A percentile compares a stretch with the other conserved stretches of the same genome.
Conservation (phyloP, 1,284 basidiomycete genomes). For the Sporisorium sorghi region DNA sequence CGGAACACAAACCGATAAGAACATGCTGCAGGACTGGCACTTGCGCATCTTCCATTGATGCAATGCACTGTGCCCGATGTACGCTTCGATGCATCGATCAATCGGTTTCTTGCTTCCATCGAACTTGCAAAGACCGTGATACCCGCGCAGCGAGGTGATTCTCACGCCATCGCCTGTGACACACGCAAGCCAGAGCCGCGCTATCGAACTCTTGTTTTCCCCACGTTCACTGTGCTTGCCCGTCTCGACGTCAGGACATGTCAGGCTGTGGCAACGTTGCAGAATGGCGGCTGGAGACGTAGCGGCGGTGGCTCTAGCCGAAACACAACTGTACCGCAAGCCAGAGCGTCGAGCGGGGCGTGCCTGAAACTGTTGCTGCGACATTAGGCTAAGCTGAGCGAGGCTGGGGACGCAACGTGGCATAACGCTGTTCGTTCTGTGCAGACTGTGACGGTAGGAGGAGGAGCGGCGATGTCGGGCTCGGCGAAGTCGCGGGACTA, state of each 20-base stretch:
- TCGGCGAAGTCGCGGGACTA: neutral
- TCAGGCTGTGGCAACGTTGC: neutral
- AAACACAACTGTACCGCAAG: neutral
- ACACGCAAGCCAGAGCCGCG: neutral
- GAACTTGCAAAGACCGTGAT: neutral
- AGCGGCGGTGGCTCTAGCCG: too few species aligned
- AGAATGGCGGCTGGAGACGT: too few species aligned
- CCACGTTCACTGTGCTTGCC: neutral
- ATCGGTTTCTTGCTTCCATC: neutral
- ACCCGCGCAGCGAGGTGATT: neutral
- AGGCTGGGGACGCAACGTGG: neutral
- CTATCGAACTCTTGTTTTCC: neutral
- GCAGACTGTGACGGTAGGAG: too few species aligned
- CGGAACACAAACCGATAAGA: too few species aligned
- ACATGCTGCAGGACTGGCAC: too few species aligned
- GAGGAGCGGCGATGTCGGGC: too few species aligned
- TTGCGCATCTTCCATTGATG: neutral
- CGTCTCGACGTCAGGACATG: too few species aligned
- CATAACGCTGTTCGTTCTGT: neutral
- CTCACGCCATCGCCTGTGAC: neutral
- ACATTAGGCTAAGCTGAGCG: neutral
- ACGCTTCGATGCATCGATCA: neutral
- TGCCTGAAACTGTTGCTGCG: neutral
- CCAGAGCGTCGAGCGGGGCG: neutral
- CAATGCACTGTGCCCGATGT: too few species aligned